Evolutionary conservation across 1,139 yeast genomes (phyloP), one percentile per base, ranked within the genome.

Genomic region (Kodamaea suecica): DNA sequence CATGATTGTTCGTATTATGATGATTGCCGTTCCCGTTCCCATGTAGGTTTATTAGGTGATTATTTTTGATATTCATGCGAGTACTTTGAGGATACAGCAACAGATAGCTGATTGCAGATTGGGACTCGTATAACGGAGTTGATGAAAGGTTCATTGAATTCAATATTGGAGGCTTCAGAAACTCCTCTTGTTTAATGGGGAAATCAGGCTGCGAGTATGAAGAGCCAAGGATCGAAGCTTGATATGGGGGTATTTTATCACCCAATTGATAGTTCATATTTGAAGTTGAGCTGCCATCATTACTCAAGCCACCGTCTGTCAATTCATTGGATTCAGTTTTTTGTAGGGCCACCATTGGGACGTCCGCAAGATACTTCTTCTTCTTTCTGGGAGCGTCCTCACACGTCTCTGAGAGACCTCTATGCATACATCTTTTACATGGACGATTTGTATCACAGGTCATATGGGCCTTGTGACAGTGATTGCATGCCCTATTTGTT

Each of bases 311-410:
- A 7, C 26, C 26, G 12, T 14, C 26, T 23, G 6, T 23, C 12
- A 6, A 12, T 16, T n/a, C 24, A 17, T 6, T 14, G 11, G 24
- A 19, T 12, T 25, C 10, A 6, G 8, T 17, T 17, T 16, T 30
- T 9, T 23, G 31, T 9, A 38, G 36, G 4, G 38, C 38, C 7
- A 30, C 34, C 3, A 31, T 58, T 1, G 81, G 77, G 0, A 74
- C 72, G 44, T 78, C 87, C 21, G 70, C 69, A 35, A 90, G 59
- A 48, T 90, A 90, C 54, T 90, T 90, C 55, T 87, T 86, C 47
- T 77, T 70, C 61, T 90, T 90, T 33, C 97, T 64, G 1, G 94
- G 94, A 4, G 96, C 96, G 63, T 90, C 97, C 32, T 79, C 78
- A 61, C 98, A 90, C 0, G 85, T 69, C n/a, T 63, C 72, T 3